These are phyloP conservation scores for Conidiobolus incongruus DNA, from an alignment of 371 early-diverging fungal genomes.

Conservation along the genomic window DNA sequence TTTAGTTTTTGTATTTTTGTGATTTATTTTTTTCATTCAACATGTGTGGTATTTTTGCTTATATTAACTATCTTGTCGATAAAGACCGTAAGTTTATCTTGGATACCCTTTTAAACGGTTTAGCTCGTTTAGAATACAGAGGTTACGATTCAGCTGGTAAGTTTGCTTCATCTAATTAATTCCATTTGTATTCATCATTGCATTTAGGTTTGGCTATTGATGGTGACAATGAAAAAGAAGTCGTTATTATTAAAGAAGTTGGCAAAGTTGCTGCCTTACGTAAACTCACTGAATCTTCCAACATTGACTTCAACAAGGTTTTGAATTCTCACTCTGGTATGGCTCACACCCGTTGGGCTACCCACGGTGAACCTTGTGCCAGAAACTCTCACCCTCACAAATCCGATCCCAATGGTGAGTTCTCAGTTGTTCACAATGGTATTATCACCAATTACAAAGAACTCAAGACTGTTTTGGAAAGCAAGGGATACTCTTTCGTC, in stretches of 20 bases:
- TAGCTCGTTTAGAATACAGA: conserved; percentile 96
- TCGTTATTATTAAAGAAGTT: conserved; percentile 76
- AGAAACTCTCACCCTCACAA: conserved; percentile 96
- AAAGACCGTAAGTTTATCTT: conserved; percentile 69
- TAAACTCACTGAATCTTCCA: conserved; percentile 40
- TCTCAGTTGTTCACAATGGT: conserved; percentile 97
- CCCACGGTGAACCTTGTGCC: conserved; percentile 93
- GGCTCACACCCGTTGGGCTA: conserved; percentile 99
- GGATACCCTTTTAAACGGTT: conserved; percentile 80
- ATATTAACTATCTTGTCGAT: conserved; percentile 74
- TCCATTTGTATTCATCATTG: background rate
- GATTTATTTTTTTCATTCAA: background rate
- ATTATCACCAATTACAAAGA: conserved; percentile 99
- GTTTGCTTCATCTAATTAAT: background rate
- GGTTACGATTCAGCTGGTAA: conserved; percentile 96
- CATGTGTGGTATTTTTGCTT: conserved; percentile 99
- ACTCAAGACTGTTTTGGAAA: conserved; percentile 80
- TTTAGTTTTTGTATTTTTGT: too few relatives aligned
- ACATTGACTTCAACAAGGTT: conserved; percentile 41
- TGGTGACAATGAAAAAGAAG: conserved; percentile 53
- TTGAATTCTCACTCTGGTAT: conserved; percentile 78
- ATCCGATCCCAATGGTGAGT: conserved; percentile 70
- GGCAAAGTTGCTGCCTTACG: conserved; percentile 90
- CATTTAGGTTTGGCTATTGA: conserved; percentile 70
- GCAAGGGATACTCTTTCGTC: conserved; percentile 93